Percentiles rank a stretch among this genome's conserved stretches.
These are phyloP conservation scores for Hysterium pulicare DNA, from an alignment of 2,329 filamentous ascomycete genomes.

Conservation along the genomic window DNA sequence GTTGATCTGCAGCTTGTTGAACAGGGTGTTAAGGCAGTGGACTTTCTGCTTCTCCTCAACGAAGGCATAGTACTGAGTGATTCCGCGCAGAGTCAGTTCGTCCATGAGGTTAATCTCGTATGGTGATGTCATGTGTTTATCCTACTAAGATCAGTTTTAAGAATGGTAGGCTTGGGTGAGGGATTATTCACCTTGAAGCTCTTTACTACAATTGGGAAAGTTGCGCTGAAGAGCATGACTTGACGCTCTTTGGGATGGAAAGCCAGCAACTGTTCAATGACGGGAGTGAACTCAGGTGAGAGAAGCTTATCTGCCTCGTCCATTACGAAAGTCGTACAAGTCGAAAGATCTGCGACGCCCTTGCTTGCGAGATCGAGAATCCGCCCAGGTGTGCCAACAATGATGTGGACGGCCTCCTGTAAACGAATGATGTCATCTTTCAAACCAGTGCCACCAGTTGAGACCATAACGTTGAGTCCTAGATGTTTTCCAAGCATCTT, in stretches of 20 bases:
- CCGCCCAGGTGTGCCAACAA: conserved; percentile 93
- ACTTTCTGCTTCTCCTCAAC: conserved; percentile 99
- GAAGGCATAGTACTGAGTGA: conserved; percentile 98
- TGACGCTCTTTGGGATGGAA: conserved; percentile 97
- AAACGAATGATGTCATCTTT: conserved; percentile 96
- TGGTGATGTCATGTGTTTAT: conserved; percentile 94
- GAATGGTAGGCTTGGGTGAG: conserved; percentile 1
- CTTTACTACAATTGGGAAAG: conserved; percentile 95
- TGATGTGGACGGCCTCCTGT: conserved; percentile 91
- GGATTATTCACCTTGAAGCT: conserved; percentile 66
- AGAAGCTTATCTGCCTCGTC: conserved; percentile 98
- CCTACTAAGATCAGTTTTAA: conserved; percentile 42
- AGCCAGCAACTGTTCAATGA: conserved; percentile 91
- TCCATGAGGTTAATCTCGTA: conserved; percentile 99
- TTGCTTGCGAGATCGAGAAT: conserved; percentile 96
- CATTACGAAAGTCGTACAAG: conserved; percentile 98
- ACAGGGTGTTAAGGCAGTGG: conserved; percentile 96
- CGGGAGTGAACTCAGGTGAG: conserved; percentile 93
- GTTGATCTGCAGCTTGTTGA: conserved; percentile 98
- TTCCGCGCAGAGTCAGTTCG: conserved; percentile 93
- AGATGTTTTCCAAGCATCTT: conserved; percentile 97
- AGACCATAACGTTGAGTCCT: conserved; percentile 98
- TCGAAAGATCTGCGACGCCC: conserved; percentile 90
- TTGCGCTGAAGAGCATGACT: conserved; percentile 99
- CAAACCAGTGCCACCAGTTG: conserved; percentile 89